Evolutionary conservation across 1,284 basidiomycete genomes (phyloP), one percentile per base, ranked within the genome.

Genomic region (Wallemia mellicola): DNA sequence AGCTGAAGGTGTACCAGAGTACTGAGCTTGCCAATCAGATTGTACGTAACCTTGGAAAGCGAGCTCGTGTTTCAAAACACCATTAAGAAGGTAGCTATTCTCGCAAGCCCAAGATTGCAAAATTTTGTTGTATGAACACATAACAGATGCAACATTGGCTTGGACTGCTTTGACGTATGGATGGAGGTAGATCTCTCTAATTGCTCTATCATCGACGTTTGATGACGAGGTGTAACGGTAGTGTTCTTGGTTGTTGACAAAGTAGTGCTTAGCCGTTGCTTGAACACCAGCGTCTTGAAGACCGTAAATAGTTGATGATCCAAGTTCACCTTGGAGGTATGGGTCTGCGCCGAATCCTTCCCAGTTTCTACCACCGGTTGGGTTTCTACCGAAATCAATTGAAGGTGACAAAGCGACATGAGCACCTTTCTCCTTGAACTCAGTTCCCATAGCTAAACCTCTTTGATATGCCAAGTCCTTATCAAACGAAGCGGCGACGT

Each of bases 361-460:
- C 83, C 83, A 89, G 68, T 84, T 86, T 11, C 86, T 72, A 0
- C 86, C 86, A 1, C 73, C 78, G 19, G 75, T 76, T 2, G 80
- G 76, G 0, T 73, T 73, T n/a, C 81, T 75, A 59, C 73, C 75
- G 59, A 81, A 65, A 65, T 78, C 77, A 75, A 48, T 15, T 25
- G 27, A 60, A 59, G 26, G 26, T 7, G 79, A 79, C 7, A 83
- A 72, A 7, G 75, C 76, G 60, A 82, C 74, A 65, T 91, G 77
- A 60, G 82, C 80, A 54, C 87, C 87, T 67, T 89, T 87, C 38
- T 76, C 80, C 62, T 76, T 75, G 70, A 81, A 79, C 70, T 92
- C 86, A 56, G 73, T 67, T 28, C 84, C 86, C 77, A 89, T 80
- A 59, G 77, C 80, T 11, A 76, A 64, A 19, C 83, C 86, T 28